phyloP scores from a whole-genome alignment of 179 eudicot genomes.

The Silene coronaria region DNA sequence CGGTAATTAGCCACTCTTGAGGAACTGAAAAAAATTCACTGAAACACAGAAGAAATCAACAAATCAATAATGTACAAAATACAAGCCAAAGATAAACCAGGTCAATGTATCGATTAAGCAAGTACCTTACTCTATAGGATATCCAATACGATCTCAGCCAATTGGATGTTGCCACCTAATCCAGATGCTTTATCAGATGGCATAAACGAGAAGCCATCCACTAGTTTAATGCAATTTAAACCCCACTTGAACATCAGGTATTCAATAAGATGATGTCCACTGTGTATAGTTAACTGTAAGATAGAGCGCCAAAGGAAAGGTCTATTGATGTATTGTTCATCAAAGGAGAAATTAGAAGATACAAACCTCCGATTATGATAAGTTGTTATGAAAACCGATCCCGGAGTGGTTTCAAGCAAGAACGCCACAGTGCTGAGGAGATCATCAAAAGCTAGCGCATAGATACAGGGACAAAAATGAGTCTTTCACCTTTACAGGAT shows the following conservation, averaged over 20 bases:
- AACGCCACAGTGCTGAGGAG: constrained; percentile 86
- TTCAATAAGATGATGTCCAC: constrained; percentile 94
- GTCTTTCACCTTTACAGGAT: not conserved
- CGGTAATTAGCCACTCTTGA: not conserved
- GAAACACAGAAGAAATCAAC: constrained; percentile 8
- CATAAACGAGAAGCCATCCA: constrained; percentile 78
- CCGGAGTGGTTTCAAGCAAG: constrained; percentile 66
- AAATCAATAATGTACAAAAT: not conserved
- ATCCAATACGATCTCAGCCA: constrained; percentile 64
- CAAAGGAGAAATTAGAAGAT: not conserved
- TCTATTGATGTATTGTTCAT: not conserved
- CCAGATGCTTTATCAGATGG: constrained; percentile 66
- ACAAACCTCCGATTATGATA: constrained; percentile 84
- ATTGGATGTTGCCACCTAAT: constrained; percentile 72
- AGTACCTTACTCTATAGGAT: constrained; percentile 18
- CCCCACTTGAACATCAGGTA: constrained; percentile 88
- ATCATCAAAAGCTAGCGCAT: constrained; percentile 64
- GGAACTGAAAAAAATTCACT: constrained; percentile 9
- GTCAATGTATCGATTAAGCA: not conserved
- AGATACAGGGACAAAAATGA: constrained; percentile 11
- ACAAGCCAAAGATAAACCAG: constrained; percentile 1
- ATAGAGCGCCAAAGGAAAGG: not conserved
- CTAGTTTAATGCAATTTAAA: constrained; percentile 60
- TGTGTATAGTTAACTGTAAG: constrained; percentile 26
- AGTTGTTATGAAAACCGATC: constrained; percentile 73